These are phyloP conservation scores for Cryptococcus sp. DNA, from an alignment of 1,284 basidiomycete genomes.

Conservation along the genomic window DNA sequence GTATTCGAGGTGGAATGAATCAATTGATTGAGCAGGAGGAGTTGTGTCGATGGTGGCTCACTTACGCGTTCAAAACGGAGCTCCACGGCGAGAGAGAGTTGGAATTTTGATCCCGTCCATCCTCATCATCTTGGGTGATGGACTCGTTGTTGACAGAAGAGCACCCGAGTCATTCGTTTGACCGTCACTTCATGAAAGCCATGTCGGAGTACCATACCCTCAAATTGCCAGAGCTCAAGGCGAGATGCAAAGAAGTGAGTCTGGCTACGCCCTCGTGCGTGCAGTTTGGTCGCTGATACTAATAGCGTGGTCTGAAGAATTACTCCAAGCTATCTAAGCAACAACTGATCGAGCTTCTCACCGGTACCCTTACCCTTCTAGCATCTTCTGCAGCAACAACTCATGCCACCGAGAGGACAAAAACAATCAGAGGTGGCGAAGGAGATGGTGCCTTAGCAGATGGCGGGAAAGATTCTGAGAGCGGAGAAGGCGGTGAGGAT, in stretches of 20 bases:
- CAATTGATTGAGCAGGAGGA: no score
- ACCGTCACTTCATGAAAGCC: no score
- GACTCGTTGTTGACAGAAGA: no score
- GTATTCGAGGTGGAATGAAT: no score
- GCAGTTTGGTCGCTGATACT: background rate
- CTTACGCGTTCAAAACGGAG: no score
- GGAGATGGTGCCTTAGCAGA: background rate
- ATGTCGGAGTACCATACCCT: background rate
- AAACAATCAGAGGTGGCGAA: background rate
- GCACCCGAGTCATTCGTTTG: no score
- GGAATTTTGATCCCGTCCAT: no score
- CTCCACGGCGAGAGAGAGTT: no score
- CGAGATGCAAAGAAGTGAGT: background rate
- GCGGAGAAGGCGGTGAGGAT: background rate
- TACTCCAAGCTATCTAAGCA: conserved; percentile 32
- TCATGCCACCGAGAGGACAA: background rate
- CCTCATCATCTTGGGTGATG: no score
- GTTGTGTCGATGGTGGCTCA: no score
- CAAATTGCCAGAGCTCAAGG: background rate
- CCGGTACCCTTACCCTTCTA: background rate
- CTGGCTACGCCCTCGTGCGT: background rate
- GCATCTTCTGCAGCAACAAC: no score
- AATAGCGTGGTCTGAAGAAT: conserved; percentile 23
- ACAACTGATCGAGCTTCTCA: conserved; percentile 18
- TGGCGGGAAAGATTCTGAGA: background rate